Evolutionary conservation across 2,329 filamentous ascomycete species (phyloP).

Genomic region (Cordyceps cicadae): DNA sequence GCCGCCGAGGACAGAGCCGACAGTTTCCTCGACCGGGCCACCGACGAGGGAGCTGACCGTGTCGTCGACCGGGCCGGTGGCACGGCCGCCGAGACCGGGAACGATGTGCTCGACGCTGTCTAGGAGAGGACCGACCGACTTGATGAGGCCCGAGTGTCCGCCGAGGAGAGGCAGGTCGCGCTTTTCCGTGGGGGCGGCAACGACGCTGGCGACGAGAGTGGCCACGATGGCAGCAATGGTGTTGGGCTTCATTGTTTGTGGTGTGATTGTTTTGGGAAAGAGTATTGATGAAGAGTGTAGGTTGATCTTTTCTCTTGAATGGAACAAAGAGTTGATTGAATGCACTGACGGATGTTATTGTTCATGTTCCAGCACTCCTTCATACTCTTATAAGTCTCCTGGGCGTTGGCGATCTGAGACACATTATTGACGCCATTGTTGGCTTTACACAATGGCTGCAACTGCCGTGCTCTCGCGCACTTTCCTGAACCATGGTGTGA

Average conservation of each 20-base stretch:
- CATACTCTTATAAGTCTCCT: background rate
- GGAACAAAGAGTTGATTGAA: background rate
- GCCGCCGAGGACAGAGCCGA: background rate
- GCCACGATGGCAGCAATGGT: constrained; percentile 1
- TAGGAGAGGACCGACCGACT: background rate
- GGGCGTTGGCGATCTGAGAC: constrained; percentile 5
- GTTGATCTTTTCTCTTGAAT: background rate
- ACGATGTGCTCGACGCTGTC: constrained; percentile 6
- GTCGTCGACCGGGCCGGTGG: background rate
- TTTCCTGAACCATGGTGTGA: background rate
- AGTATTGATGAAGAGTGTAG: no score
- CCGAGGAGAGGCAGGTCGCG: constrained; percentile 9
- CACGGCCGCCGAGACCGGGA: background rate
- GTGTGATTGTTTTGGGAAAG: background rate
- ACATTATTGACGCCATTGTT: constrained; percentile 8
- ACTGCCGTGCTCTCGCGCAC: background rate
- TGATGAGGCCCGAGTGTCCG: constrained; percentile 1
- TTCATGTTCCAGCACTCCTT: background rate
- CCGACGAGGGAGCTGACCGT: background rate
- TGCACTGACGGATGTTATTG: background rate
- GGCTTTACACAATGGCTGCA: background rate
- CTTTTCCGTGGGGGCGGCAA: constrained; percentile 4
- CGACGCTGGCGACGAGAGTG: background rate
- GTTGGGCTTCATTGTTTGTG: constrained; percentile 2
- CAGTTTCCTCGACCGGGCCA: background rate